Evolutionary conservation across 257 asterid species (phyloP).

Genomic region (Dorcoceras hygrometricum): DNA sequence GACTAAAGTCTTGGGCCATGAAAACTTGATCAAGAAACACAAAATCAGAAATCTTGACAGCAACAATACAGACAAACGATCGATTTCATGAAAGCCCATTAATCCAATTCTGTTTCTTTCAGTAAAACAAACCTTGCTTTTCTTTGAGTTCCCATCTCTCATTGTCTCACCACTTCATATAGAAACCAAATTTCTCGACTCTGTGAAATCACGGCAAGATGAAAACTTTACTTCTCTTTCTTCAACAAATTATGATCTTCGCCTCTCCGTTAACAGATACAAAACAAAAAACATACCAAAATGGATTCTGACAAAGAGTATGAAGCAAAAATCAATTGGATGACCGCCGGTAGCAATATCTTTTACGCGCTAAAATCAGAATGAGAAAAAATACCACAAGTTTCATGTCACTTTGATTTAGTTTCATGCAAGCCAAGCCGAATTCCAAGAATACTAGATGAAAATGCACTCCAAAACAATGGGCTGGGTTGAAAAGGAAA

Average conservation of each 20-base stretch:
- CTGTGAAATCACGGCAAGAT: conserved; percentile 27
- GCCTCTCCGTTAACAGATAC: background rate
- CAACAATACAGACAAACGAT: conserved; percentile 26
- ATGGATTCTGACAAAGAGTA: conserved; percentile 2
- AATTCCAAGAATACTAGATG: conserved; percentile 30
- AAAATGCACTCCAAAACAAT: conserved; percentile 19
- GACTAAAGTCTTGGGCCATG: conserved; percentile 88
- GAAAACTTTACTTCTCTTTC: conserved; percentile 29
- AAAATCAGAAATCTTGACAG: conserved; percentile 37
- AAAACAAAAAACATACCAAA: conserved; percentile 18
- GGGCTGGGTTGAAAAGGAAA: conserved; percentile 17
- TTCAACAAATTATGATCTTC: conserved; percentile 19
- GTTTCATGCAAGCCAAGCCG: conserved; percentile 18
- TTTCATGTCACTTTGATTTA: conserved; percentile 35
- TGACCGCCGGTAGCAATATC: conserved; percentile 7
- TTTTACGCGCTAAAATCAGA: conserved; percentile 16
- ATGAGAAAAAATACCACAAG: conserved; percentile 20
- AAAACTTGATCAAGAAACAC: conserved; percentile 45
- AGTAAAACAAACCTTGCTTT: conserved; percentile 66
- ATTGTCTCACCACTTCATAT: conserved; percentile 69
- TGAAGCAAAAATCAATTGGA: conserved; percentile 13
- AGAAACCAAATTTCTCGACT: conserved; percentile 21
- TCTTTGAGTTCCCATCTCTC: conserved; percentile 81
- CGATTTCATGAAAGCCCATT: conserved; percentile 34
- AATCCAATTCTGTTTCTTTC: conserved; percentile 22